phyloP scores from a whole-genome alignment of 306 rosid genomes.

The Ceratonia siliqua region DNA sequence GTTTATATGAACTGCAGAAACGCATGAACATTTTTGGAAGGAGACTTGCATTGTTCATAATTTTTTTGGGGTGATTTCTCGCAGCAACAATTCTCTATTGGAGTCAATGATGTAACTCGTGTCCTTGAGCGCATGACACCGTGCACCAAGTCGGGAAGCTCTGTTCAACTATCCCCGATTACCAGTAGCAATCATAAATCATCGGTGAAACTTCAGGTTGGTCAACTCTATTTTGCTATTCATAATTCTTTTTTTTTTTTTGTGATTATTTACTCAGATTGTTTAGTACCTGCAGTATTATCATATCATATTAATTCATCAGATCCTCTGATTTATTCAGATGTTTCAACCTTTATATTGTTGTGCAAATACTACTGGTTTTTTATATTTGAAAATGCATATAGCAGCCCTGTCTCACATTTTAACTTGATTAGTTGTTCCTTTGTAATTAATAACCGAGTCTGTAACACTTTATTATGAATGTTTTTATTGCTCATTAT shows the following conservation, averaged over 20 bases:
- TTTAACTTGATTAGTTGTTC: neutral
- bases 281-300: neutral
- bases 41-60: neutral
- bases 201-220: slow-evolving; percentile 61
- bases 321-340: neutral
- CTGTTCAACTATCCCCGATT: slow-evolving; percentile 22
- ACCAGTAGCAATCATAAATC: slow-evolving; percentile 32
- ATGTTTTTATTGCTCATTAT: neutral
- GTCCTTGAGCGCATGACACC: slow-evolving; percentile 85
- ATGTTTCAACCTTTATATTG: neutral
- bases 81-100: slow-evolving; percentile 81
- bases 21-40: neutral
- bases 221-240: slow-evolving; percentile 2
- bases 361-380: neutral
- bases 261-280: neutral
- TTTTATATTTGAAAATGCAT: neutral
- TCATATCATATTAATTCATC: neutral
- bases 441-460: neutral
- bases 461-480: neutral
- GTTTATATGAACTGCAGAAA: neutral
- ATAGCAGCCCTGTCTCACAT: neutral
- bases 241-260: neutral
- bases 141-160: slow-evolving; percentile 29
- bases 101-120: slow-evolving; percentile 83
- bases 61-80: slow-evolving; percentile 14